phyloP scores from a whole-genome alignment of 2,329 filamentous ascomycete species.

The Arthroderma sp. region DNA sequence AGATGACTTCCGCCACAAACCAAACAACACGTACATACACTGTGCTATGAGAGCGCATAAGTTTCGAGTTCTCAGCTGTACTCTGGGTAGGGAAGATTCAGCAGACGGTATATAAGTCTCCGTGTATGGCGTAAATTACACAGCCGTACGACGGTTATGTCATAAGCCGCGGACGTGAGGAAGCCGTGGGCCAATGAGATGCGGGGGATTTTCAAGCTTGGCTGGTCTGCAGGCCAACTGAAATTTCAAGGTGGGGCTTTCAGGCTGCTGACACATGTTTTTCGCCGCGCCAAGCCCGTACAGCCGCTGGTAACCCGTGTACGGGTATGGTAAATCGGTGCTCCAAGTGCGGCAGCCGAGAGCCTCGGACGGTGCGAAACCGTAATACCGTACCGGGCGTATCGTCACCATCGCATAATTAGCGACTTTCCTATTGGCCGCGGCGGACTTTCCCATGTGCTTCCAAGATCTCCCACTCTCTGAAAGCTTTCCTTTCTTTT shows the following conservation, averaged over 20 bases:
- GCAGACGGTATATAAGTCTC: too few species aligned
- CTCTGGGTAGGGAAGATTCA: too few species aligned
- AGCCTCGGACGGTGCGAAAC: neutral
- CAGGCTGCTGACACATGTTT: constrained; percentile 8
- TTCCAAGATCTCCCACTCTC: neutral
- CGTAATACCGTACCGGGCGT: neutral
- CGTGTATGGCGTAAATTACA: too few species aligned
- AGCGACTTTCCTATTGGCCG: neutral
- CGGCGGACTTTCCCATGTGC: constrained; percentile 3
- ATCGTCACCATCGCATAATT: neutral
- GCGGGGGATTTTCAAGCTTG: neutral
- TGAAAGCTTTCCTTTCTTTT: constrained; percentile 6
- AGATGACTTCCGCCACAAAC: too few species aligned
- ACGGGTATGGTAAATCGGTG: neutral
- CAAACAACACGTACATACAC: too few species aligned
- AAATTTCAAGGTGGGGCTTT: constrained; percentile 7
- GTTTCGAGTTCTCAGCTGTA: too few species aligned
- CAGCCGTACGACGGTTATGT: too few species aligned
- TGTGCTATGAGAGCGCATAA: too few species aligned
- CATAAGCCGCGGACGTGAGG: neutral
- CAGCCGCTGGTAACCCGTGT: constrained; percentile 1
- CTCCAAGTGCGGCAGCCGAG: constrained; percentile 1
- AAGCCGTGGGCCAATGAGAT: neutral
- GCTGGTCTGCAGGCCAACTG: constrained; percentile 11
- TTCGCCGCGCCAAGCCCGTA: constrained; percentile 1